Base-by-base conservation (phyloP, 116 monocot genomes). In the Cymodocea nodosa region DNA sequence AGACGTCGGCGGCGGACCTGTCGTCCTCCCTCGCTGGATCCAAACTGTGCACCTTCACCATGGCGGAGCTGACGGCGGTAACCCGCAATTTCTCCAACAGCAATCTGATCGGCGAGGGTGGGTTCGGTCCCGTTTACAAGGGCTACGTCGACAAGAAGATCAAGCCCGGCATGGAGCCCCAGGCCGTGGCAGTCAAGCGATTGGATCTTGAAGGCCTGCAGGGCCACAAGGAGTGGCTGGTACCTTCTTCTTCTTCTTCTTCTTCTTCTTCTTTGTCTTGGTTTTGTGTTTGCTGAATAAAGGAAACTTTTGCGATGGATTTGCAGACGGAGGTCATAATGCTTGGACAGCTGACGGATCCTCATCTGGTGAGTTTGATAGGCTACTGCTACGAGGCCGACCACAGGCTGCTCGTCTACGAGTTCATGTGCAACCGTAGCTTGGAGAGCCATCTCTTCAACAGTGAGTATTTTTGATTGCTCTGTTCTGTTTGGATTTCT, bases 311-410 rank as follows among this genome's bases (percentile, higher is more conserved):
- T 40, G 40, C 8, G 23, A 20, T 24, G 57, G 56, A 22, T 65
- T 49, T 62, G n/a, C 64, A 87, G 87, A 77, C 83, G 14, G 87
- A 87, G 73, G 87, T 87, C 5, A 80, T 83, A 44, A 73, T 87
- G 52, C 75, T 87, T 20, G 87, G 83, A 15, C 83, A 83, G 65
- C 20, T 87, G 66, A 77, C 83, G 52, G 80, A 87, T 52, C 78
- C 73, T 10, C 75, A 87, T 40, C 83, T 87, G 22, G 87, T 87
- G 73, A 87, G 83, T 70, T 49, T 87, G 65, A 80, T 87, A 23
- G 87, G 87, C 10, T 87, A 87, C 51, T 87, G 87, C 83, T 83
- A 70, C 36, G 87, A 87, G 51, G 78, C 83, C 14, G 80, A 87
- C 60, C 80, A 87, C 68, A 58, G 87, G 52, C 66, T 87, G 51